phyloP scores from a whole-genome alignment of 345 rosid genomes.

The Abelmoschus esculentus region DNA sequence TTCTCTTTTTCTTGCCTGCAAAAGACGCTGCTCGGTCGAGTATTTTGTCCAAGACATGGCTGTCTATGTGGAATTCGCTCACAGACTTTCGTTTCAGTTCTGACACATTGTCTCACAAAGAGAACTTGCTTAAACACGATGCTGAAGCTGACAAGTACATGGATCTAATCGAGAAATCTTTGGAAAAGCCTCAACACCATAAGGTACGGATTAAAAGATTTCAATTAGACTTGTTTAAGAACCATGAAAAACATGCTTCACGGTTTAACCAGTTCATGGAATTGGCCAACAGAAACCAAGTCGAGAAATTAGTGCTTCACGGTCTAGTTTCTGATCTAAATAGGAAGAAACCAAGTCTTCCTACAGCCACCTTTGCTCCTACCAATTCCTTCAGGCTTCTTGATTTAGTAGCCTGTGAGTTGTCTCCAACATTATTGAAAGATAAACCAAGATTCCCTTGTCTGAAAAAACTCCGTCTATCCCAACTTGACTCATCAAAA shows the following conservation, averaged over 20 bases:
- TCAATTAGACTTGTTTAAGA: not conserved
- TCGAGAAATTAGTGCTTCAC: no score
- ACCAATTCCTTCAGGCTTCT: no score
- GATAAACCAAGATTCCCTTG: not conserved
- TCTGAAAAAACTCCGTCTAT: not conserved
- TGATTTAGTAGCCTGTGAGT: no score
- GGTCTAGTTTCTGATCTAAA: no score
- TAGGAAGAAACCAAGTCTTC: no score
- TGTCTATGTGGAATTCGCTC: not conserved
- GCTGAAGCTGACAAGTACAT: not conserved
- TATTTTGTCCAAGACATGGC: not conserved
- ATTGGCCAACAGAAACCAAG: no score
- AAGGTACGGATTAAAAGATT: not conserved
- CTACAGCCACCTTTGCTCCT: no score
- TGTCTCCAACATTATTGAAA: no score
- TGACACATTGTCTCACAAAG: not conserved
- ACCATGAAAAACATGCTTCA: not conserved
- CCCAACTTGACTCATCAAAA: no score
- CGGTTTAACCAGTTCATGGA: not conserved
- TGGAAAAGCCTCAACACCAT: not conserved
- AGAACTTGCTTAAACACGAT: not conserved
- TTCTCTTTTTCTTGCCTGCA: not conserved
- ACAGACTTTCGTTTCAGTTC: not conserved
- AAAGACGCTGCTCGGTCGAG: not conserved
- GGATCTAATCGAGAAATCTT: not conserved